A percentile compares a stretch with the other conserved stretches of the same genome.
These are phyloP conservation scores for Pilaira anomala DNA, from an alignment of 192 early-diverging fungal genomes.

Conservation along the genomic window DNA sequence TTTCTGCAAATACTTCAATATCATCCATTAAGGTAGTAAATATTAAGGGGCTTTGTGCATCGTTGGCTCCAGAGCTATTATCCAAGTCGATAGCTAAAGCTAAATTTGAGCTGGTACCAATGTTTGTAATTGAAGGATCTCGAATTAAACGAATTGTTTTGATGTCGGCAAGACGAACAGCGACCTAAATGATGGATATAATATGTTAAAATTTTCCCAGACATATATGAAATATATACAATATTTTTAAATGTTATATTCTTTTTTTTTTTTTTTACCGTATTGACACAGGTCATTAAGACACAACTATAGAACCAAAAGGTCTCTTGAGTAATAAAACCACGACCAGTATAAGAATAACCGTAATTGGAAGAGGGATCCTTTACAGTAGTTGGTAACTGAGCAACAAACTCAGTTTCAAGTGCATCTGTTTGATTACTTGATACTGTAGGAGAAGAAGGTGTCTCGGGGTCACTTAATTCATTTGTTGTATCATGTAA, in stretches of 20 bases:
- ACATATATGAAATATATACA: no score
- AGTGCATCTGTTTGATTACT: neutral
- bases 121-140: constrained; percentile 28
- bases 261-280: constrained; percentile 35
- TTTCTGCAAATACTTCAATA: constrained; percentile 33
- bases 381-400: constrained; percentile 10
- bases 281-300: constrained; percentile 60
- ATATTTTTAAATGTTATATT: neutral
- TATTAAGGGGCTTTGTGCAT: constrained; percentile 21
- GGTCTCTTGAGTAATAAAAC: constrained; percentile 60
- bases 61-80: neutral
- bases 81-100: constrained; percentile 25
- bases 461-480: constrained; percentile 5
- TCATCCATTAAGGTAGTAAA: constrained; percentile 34
- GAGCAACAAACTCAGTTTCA: constrained; percentile 17
- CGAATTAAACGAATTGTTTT: constrained; percentile 32
- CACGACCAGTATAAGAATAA: constrained; percentile 50
- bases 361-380: constrained; percentile 27
- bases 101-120: constrained; percentile 23
- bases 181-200: constrained; percentile 34
- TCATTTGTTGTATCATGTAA: neutral
- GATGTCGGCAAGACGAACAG: constrained; percentile 44
- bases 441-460: neutral
- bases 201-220: neutral
- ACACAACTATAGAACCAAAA: constrained; percentile 63